Conservation (phyloP, 768 basidiomycete species). For the Xerocomellus amylosporus region DNA sequence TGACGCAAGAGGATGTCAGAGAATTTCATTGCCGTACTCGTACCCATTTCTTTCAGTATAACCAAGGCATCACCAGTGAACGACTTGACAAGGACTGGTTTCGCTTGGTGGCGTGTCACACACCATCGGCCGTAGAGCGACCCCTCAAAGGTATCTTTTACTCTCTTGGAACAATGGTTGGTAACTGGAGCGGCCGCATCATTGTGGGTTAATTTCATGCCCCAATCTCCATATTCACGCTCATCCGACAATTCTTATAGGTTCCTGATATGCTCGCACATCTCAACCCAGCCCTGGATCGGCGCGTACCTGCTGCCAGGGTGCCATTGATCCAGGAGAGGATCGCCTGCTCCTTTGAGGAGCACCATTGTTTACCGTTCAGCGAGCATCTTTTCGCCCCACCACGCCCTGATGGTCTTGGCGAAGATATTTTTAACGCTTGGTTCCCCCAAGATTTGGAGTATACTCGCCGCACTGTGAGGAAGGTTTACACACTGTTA, state of each 20-base stretch:
- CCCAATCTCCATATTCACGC: conserved; percentile 12
- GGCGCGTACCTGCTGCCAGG: conserved; percentile 15
- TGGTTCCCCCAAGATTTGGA: conserved; percentile 43
- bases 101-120: conserved; percentile 43
- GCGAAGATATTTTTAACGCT: conserved; percentile 46
- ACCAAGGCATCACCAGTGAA: conserved; percentile 22
- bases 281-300: conserved; percentile 23
- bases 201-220: conserved; percentile 35
- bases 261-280: conserved; percentile 25
- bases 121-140: conserved; percentile 35
- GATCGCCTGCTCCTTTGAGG: conserved; percentile 41
- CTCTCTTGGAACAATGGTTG: conserved; percentile 41
- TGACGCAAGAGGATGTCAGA: conserved; percentile 38
- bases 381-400: conserved; percentile 38
- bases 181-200: conserved; percentile 47
- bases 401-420: conserved; percentile 32
- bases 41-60: conserved; percentile 28
- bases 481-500: conserved; percentile 10
- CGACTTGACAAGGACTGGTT: conserved; percentile 49
- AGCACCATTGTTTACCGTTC: conserved; percentile 46
- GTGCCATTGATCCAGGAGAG: conserved; percentile 36
- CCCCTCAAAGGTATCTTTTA: conserved; percentile 43
- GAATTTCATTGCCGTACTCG: conserved; percentile 40
- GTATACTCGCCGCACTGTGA: conserved; percentile 35
- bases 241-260: conserved; percentile 22